Conservation (phyloP, 345 rosid genomes). For the Firmiana major region DNA sequence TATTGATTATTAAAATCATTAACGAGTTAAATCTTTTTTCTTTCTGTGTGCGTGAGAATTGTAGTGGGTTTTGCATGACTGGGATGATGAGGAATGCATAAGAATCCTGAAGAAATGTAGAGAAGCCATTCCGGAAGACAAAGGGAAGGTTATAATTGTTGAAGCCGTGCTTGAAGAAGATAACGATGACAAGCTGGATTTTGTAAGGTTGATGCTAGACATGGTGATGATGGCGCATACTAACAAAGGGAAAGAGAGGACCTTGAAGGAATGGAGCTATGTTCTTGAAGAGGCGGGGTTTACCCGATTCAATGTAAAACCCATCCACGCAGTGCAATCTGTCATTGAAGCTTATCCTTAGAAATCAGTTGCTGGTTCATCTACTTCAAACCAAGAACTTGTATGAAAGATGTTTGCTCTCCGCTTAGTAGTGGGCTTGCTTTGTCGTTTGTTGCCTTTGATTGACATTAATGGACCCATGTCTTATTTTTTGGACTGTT, state of each 20-base stretch:
- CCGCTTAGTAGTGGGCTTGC: constrained; percentile 18
- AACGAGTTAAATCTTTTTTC: too few species aligned
- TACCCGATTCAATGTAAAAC: constrained; percentile 32
- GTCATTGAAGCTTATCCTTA: constrained; percentile 52
- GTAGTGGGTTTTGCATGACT: constrained; percentile 67
- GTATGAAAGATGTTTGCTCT: neutral
- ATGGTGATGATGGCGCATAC: constrained; percentile 82
- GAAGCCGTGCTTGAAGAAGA: constrained; percentile 48
- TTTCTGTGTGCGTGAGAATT: neutral
- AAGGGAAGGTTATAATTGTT: constrained; percentile 59
- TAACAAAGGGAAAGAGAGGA: constrained; percentile 59
- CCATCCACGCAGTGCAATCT: constrained; percentile 37
- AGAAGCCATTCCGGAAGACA: constrained; percentile 48
- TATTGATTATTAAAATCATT: too few species aligned
- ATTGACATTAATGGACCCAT: neutral
- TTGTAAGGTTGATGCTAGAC: constrained; percentile 50
- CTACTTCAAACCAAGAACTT: neutral
- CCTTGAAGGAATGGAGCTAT: constrained; percentile 55
- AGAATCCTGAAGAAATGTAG: constrained; percentile 55
- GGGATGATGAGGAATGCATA: constrained; percentile 71
- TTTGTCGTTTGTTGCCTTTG: constrained; percentile 16
- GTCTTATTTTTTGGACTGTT: too few species aligned
- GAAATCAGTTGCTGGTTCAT: neutral
- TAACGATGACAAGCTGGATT: constrained; percentile 31
- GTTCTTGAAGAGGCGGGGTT: constrained; percentile 60